A percentile compares a stretch with the other conserved stretches of the same genome.
Conservation (phyloP, 257 asterid genomes). For the Rhazya stricta region DNA sequence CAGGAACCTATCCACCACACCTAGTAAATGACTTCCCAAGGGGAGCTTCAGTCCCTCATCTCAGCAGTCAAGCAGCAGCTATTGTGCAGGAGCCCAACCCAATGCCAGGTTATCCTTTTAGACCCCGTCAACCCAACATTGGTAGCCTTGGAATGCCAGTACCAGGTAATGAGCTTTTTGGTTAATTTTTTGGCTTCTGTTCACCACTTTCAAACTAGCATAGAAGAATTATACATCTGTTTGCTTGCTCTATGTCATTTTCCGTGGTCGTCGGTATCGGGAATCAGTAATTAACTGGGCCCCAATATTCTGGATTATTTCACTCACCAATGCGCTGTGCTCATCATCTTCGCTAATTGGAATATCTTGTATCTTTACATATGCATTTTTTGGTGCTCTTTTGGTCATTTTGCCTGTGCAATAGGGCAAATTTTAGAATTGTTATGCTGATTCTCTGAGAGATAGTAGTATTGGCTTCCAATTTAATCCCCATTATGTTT, state of each 20-base stretch:
- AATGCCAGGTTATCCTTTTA: conserved; percentile 54
- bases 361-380: background rate
- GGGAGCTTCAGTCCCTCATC: conserved; percentile 44
- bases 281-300: background rate
- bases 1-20: conserved; percentile 47
- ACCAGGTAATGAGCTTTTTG: conserved; percentile 41
- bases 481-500: no score
- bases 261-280: background rate
- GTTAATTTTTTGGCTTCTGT: background rate
- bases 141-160: conserved; percentile 48
- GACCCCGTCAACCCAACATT: conserved; percentile 44
- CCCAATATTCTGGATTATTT: background rate
- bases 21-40: conserved; percentile 42
- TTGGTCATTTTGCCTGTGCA: background rate
- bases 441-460: background rate
- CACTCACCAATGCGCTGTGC: background rate
- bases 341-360: background rate
- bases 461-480: background rate
- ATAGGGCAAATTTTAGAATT: no score
- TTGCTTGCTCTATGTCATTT: background rate
- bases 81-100: conserved; percentile 52
- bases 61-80: conserved; percentile 48
- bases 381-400: background rate
- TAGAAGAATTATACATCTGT: background rate
- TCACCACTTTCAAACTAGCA: background rate